These are phyloP conservation scores for Penicillium verrucosum DNA, from an alignment of 2,329 filamentous ascomycete genomes.

Conservation along the genomic window DNA sequence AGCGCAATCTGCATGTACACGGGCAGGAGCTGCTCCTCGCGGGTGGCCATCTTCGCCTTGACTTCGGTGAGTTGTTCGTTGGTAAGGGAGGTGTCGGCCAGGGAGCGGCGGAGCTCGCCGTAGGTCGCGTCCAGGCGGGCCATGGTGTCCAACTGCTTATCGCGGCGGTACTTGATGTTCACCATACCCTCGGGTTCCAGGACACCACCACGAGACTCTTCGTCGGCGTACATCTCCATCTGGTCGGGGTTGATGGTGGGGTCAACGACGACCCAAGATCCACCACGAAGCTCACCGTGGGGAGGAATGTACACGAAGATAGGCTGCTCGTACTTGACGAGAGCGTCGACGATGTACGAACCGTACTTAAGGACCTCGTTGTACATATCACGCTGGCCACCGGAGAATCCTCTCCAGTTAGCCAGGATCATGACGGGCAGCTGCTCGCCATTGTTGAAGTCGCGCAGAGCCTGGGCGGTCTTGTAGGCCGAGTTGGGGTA, in stretches of 20 bases:
- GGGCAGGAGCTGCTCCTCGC: slow-evolving; percentile 84
- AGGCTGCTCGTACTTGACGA: slow-evolving; percentile 97
- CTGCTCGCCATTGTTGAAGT: slow-evolving; percentile 99
- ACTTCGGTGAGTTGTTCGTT: slow-evolving; percentile 73
- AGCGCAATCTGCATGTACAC: slow-evolving; percentile 94
- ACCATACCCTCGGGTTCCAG: slow-evolving; percentile 97
- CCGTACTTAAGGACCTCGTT: slow-evolving; percentile 99
- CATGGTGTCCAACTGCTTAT: slow-evolving; percentile 98
- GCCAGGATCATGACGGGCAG: slow-evolving; percentile 97
- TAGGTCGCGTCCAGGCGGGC: slow-evolving; percentile 84
- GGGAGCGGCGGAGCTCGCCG: slow-evolving; percentile 75
- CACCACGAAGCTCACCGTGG: slow-evolving; percentile 93
- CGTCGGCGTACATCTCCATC: slow-evolving; percentile 99
- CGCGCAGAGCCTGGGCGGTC: slow-evolving; percentile 96
- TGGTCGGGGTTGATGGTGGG: slow-evolving; percentile 93
- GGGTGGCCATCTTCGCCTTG: slow-evolving; percentile 77
- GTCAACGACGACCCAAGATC: slow-evolving; percentile 98
- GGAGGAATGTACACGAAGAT: slow-evolving; percentile 99
- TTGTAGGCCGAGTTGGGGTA: slow-evolving; percentile 99
- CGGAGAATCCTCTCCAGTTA: slow-evolving; percentile 99
- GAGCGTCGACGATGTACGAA: slow-evolving; percentile 96
- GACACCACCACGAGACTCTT: slow-evolving; percentile 91
- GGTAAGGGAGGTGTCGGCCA: slow-evolving; percentile 63
- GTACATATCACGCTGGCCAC: slow-evolving; percentile 99
- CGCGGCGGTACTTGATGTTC: slow-evolving; percentile 96